These are phyloP conservation scores for Caulochytrium protostelioides DNA, from an alignment of 371 early-diverging fungal genomes.

Conservation along the genomic window DNA sequence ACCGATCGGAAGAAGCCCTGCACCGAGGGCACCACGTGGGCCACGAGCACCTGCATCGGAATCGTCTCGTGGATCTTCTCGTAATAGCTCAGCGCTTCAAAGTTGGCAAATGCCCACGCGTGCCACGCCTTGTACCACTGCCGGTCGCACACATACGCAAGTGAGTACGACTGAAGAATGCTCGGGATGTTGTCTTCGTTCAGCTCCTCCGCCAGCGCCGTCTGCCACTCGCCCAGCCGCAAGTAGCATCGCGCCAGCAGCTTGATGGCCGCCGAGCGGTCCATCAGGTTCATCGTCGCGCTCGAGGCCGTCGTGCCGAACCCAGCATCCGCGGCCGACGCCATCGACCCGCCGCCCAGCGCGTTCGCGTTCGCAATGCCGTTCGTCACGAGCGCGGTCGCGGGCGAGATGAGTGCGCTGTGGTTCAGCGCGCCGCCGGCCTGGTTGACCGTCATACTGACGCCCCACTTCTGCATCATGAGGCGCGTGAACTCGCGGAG, in stretches of 20 bases:
- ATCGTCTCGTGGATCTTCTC: slow-evolving; percentile 35
- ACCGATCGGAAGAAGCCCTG: slow-evolving; percentile 85
- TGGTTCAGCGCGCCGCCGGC: slow-evolving; percentile 24
- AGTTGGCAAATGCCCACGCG: slow-evolving; percentile 87
- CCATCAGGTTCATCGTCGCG: slow-evolving; percentile 27
- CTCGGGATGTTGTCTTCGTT: slow-evolving; percentile 44
- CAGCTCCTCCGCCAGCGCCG: slow-evolving; percentile 51
- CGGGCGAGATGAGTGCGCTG: slow-evolving; percentile 9
- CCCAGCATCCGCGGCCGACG: slow-evolving; percentile 33
- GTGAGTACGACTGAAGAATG: slow-evolving; percentile 54
- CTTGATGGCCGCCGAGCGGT: too few relatives aligned
- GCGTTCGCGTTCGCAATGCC: slow-evolving; percentile 21
- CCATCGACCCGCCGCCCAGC: slow-evolving; percentile 20
- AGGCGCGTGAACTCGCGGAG: slow-evolving; percentile 34
- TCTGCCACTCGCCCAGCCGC: slow-evolving; percentile 84
- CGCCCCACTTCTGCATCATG: too few relatives aligned
- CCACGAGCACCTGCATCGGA: slow-evolving; percentile 29
- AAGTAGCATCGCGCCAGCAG: slow-evolving; percentile 74
- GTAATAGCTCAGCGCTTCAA: slow-evolving; percentile 59
- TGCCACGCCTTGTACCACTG: slow-evolving; percentile 98
- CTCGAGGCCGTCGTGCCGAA: slow-evolving; percentile 21
- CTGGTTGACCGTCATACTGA: slow-evolving; percentile 2
- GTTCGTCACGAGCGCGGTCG: slow-evolving; percentile 10
- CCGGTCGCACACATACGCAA: slow-evolving; percentile 77
- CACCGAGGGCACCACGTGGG: slow-evolving; percentile 34